A percentile compares a stretch with the other conserved stretches of the same genome.
Evolutionary conservation across 495 filamentous ascomycete genomes (phyloP).

Genomic region (Neurospora sp.): DNA sequence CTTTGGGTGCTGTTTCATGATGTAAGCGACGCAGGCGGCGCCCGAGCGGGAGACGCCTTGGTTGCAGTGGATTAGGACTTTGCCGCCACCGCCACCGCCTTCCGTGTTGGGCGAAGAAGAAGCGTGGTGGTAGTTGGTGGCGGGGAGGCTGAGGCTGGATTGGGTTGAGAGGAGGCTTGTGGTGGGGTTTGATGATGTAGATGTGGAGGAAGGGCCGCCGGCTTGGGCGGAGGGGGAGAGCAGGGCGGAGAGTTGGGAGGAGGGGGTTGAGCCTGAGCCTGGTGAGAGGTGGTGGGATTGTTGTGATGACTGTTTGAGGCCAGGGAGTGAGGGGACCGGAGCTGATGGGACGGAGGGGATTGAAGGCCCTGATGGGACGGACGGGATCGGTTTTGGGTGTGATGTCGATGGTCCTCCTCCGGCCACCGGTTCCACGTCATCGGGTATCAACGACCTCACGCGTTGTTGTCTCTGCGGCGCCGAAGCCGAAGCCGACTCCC

Average conservation of each 20-base stretch:
- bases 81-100: neutral
- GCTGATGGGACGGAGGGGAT: neutral
- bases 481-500: neutral
- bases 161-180: neutral
- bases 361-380: neutral
- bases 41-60: neutral
- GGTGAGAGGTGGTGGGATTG: neutral
- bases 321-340: neutral
- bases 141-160: neutral
- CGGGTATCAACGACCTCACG: neutral
- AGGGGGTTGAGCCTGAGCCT: neutral
- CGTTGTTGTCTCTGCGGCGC: neutral
- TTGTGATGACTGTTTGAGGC: neutral
- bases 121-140: neutral
- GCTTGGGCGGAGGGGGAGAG: neutral
- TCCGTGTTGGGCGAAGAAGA: neutral
- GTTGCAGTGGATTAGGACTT: neutral
- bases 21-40: neutral
- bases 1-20: neutral
- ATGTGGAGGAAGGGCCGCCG: neutral
- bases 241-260: neutral
- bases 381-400: neutral
- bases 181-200: neutral
- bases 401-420: neutral
- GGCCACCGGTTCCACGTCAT: neutral